phyloP scores from a whole-genome alignment of 257 asterid genomes.

The Fraxinus cuspidata region DNA sequence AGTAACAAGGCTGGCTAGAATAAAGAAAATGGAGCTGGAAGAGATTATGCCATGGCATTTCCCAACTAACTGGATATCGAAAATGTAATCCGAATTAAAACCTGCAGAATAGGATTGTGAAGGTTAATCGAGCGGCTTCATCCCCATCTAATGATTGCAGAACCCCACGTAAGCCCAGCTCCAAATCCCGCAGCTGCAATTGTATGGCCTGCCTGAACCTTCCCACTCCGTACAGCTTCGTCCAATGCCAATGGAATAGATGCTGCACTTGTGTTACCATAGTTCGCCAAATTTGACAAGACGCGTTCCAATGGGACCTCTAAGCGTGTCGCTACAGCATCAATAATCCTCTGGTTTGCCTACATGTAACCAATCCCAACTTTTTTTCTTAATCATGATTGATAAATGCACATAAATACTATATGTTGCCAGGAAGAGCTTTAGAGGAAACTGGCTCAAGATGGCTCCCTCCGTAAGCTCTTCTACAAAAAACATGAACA shows the following conservation, averaged over 20 bases:
- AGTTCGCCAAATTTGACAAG: constrained; percentile 79
- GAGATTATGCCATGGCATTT: constrained; percentile 23
- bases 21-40: background rate
- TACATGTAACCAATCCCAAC: constrained; percentile 26
- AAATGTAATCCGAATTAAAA: constrained; percentile 11
- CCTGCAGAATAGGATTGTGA: constrained; percentile 29
- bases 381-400: background rate
- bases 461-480: no score
- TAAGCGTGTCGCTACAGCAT: constrained; percentile 86
- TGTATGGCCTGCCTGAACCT: constrained; percentile 69
- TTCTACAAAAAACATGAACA: no score
- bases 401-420: background rate
- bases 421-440: no score
- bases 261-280: constrained; percentile 94
- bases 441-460: no score
- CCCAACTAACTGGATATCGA: background rate
- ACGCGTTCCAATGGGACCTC: constrained; percentile 72
- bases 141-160: constrained; percentile 90
- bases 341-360: constrained; percentile 94
- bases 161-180: constrained; percentile 98
- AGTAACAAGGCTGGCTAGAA: constrained; percentile 15
- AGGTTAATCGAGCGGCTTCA: constrained; percentile 33
- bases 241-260: constrained; percentile 94
- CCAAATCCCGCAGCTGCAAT: constrained; percentile 97
- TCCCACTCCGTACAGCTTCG: constrained; percentile 86